Percentiles rank a stretch among this genome's conserved stretches.
Evolutionary conservation across 1,139 yeast genomes (phyloP).

Genomic region (Diutina scorzettiae): DNA sequence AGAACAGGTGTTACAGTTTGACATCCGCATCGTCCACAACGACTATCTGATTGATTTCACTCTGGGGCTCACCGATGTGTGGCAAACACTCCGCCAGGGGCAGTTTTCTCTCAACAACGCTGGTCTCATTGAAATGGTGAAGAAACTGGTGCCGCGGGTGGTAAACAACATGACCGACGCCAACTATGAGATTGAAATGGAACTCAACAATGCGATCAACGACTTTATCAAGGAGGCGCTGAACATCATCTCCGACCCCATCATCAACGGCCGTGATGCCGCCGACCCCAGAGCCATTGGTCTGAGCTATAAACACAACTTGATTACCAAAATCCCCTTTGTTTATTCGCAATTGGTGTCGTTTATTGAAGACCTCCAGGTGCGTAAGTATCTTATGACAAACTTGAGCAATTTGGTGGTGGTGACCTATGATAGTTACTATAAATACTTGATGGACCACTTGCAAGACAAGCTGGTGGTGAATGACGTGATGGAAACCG

Average conservation of each 20-base stretch:
- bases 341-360: slow-evolving; percentile 38
- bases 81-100: slow-evolving; percentile 32
- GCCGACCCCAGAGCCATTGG: slow-evolving; percentile 11
- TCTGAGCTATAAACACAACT: slow-evolving; percentile 31
- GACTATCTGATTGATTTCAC: slow-evolving; percentile 75
- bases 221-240: slow-evolving; percentile 38
- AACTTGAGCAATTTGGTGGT: slow-evolving; percentile 20
- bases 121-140: slow-evolving; percentile 47
- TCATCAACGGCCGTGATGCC: slow-evolving; percentile 15
- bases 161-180: slow-evolving; percentile 83
- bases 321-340: slow-evolving; percentile 43
- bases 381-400: slow-evolving; percentile 22
- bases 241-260: slow-evolving; percentile 23
- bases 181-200: slow-evolving; percentile 61
- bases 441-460: slow-evolving; percentile 13
- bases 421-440: slow-evolving; percentile 22
- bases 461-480: slow-evolving; percentile 7
- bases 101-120: slow-evolving; percentile 20
- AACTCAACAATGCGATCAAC: slow-evolving; percentile 59
- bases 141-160: slow-evolving; percentile 70
- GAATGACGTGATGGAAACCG: slow-evolving; percentile 3
- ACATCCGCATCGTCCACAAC: slow-evolving; percentile 61
- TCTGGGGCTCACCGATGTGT: slow-evolving; percentile 49
- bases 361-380: slow-evolving; percentile 28
- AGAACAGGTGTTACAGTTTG: slow-evolving; percentile 65